These are phyloP conservation scores for Acanthamoeba culbertsoni DNA, from an alignment of 208 protist species.

Conservation along the genomic window DNA sequence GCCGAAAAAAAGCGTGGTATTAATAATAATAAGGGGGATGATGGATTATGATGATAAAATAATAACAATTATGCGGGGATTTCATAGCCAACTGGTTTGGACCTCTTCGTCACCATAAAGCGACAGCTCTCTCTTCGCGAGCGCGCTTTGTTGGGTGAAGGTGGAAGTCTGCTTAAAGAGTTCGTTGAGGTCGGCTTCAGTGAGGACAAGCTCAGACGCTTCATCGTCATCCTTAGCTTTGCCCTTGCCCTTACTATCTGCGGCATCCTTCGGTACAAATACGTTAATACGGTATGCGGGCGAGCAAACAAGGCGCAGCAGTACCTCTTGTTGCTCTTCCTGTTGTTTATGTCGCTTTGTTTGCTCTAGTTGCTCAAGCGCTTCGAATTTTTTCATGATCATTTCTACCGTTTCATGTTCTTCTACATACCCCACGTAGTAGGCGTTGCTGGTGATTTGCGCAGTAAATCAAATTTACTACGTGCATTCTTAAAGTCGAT, in stretches of 20 bases:
- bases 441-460: background rate
- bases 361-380: conserved; percentile 63
- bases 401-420: conserved; percentile 71
- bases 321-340: background rate
- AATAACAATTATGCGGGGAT: no score
- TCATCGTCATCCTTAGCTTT: conserved; percentile 43
- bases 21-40: no score
- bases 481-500: background rate
- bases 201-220: background rate
- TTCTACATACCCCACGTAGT: conserved; percentile 76
- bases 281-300: background rate
- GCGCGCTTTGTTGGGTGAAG: conserved; percentile 15
- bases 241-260: background rate
- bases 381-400: conserved; percentile 81
- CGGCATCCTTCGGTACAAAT: background rate
- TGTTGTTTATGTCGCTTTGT: background rate
- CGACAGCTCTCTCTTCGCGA: background rate
- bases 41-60: no score
- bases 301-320: background rate
- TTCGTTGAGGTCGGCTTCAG: conserved; percentile 67
- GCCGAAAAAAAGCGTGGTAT: no score
- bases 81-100: no score
- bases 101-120: conserved; percentile 46
- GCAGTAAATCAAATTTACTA: no score
- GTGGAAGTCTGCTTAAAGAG: conserved; percentile 68